A percentile compares a stretch with the other conserved stretches of the same genome.
phyloP scores from a whole-genome alignment of 495 filamentous ascomycete genomes.

The Neurospora discreta region DNA sequence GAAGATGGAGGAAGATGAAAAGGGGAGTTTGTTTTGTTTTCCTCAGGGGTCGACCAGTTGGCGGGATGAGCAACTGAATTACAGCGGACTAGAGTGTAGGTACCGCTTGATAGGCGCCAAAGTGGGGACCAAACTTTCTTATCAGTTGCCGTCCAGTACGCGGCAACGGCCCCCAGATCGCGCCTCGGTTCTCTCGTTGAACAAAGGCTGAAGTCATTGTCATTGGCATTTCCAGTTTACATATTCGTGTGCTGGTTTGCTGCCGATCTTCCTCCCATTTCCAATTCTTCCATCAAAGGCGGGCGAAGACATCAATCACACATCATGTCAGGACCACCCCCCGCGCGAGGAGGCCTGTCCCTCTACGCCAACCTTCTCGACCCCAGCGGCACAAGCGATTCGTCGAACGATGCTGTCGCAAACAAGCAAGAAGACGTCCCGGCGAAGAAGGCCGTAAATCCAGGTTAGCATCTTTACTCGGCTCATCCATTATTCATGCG shows the following conservation, averaged over 20 bases:
- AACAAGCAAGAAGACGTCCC: conserved; percentile 54
- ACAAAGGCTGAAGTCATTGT: background rate
- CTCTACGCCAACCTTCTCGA: conserved; percentile 49
- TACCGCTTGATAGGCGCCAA: background rate
- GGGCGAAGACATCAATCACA: background rate
- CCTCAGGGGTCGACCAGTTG: background rate
- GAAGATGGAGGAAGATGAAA: background rate
- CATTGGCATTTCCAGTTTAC: background rate
- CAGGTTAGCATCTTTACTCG: conserved; percentile 44
- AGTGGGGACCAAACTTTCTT: background rate
- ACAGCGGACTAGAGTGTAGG: background rate
- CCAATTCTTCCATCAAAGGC: background rate
- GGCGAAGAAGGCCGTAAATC: conserved; percentile 62
- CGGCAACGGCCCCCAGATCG: background rate
- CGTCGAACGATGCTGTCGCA: conserved; percentile 65
- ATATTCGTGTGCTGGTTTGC: background rate
- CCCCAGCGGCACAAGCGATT: conserved; percentile 26
- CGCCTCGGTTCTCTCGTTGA: background rate
- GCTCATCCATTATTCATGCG: no score
- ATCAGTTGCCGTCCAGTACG: background rate
- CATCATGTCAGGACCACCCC: conserved; percentile 2
- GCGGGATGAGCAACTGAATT: background rate
- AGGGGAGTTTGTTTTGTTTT: background rate
- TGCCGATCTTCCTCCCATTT: background rate
- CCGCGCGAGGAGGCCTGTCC: conserved; percentile 32